A percentile compares a stretch with the other conserved stretches of the same genome.
Conservation (phyloP, 148 eudicot genomes). For the Tetragonia tetragonoides region DNA sequence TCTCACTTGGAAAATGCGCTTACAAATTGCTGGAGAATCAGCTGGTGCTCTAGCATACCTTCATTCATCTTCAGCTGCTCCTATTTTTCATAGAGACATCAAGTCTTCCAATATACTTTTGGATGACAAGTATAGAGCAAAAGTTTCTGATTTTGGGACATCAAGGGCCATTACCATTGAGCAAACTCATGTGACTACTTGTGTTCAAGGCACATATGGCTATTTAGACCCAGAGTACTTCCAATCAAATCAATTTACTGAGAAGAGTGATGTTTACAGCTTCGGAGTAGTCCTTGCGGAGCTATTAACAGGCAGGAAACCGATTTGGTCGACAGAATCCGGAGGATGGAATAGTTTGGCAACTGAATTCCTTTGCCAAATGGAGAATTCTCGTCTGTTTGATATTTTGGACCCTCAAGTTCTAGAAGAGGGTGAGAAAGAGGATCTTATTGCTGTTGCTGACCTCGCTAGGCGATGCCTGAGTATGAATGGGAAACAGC, state of each 20-base stretch:
- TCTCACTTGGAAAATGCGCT: constrained; percentile 5
- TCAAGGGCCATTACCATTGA: constrained; percentile 16
- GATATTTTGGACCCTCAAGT: not conserved
- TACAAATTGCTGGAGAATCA: constrained; percentile 2
- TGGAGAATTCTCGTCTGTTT: too few species aligned
- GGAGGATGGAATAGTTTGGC: constrained; percentile 5
- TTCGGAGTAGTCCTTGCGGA: constrained; percentile 35
- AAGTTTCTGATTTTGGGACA: constrained; percentile 22
- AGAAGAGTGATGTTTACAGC: not conserved
- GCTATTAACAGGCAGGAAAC: constrained; percentile 24
- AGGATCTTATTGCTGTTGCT: not conserved
- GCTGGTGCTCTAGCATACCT: constrained; percentile 1
- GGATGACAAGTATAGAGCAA: constrained; percentile 21
- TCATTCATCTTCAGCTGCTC: not conserved
- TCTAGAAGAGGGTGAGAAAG: not conserved
- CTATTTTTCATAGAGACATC: constrained; percentile 23
- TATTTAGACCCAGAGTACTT: constrained; percentile 30
- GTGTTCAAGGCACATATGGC: constrained; percentile 22
- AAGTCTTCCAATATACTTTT: constrained; percentile 19
- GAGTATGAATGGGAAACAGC: not conserved
- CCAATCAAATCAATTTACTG: constrained; percentile 18
- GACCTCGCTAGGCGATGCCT: not conserved
- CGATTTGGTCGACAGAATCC: not conserved
- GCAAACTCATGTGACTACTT: constrained; percentile 22
- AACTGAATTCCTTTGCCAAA: not conserved